Percentiles rank a stretch among this genome's conserved stretches.
Conservation (phyloP, 345 rosid genomes). For the Acer yangbiense region DNA sequence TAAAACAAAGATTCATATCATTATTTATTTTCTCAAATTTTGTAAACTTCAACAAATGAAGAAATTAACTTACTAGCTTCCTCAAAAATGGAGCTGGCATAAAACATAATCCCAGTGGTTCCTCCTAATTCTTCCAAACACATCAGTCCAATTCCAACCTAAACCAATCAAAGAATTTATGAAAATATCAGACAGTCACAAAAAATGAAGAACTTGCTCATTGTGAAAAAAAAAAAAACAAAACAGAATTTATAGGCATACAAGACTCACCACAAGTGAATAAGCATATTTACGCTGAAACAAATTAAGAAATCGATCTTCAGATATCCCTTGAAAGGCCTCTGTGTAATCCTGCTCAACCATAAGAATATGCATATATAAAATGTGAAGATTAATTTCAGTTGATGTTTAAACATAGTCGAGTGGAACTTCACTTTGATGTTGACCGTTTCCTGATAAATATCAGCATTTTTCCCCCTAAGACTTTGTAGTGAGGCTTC, state of each 20-base stretch:
- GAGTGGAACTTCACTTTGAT: constrained; percentile 33
- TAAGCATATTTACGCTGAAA: constrained; percentile 20
- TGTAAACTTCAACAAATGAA: too few species aligned
- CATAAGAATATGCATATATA: not conserved
- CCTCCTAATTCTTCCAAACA: constrained; percentile 50
- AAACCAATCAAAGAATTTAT: not conserved
- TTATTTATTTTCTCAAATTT: too few species aligned
- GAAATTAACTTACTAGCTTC: constrained; percentile 34
- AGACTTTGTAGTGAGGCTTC: constrained; percentile 45
- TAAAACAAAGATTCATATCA: not conserved
- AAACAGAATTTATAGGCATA: too few species aligned
- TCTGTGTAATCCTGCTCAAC: constrained; percentile 6
- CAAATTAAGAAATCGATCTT: constrained; percentile 7
- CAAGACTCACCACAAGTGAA: constrained; percentile 18
- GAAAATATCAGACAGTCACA: too few species aligned
- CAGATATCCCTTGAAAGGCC: not conserved
- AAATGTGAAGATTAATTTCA: too few species aligned
- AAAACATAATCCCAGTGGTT: constrained; percentile 36
- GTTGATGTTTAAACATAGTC: too few species aligned
- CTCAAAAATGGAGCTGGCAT: constrained; percentile 49
- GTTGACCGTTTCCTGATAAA: constrained; percentile 49
- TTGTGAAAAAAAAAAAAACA: too few species aligned
- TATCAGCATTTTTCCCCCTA: constrained; percentile 45
- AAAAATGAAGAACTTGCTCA: too few species aligned
- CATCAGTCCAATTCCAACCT: constrained; percentile 44